Conservation (phyloP, 495 filamentous ascomycete species). For the Penicillium lagena region DNA sequence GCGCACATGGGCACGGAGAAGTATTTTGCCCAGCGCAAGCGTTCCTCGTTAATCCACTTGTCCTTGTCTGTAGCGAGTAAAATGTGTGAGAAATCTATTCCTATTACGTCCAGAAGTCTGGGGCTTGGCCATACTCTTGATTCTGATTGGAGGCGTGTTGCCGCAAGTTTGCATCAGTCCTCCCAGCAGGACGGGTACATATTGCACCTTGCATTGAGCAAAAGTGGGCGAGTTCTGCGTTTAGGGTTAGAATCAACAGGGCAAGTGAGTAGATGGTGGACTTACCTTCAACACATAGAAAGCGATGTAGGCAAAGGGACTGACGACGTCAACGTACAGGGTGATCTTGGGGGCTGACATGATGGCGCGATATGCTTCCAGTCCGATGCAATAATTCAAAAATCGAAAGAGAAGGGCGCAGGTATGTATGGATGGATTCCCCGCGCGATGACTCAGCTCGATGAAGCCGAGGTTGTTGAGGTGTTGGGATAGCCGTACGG, state of each 20-base stretch:
- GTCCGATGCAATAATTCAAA: not conserved
- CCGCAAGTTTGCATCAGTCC: slow-evolving; percentile 61
- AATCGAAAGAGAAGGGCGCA: not conserved
- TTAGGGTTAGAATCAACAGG: not conserved
- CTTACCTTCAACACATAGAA: slow-evolving; percentile 57
- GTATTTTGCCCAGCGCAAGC: slow-evolving; percentile 50
- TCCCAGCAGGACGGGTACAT: slow-evolving; percentile 63
- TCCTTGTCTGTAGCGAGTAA: slow-evolving; percentile 51
- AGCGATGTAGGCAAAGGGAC: slow-evolving; percentile 64
- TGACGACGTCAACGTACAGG: slow-evolving; percentile 63
- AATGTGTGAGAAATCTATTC: not conserved
- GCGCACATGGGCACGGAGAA: slow-evolving; percentile 55
- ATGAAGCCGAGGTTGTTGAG: not conserved
- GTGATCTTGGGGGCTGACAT: slow-evolving; percentile 55
- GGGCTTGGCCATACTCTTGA: slow-evolving; percentile 52
- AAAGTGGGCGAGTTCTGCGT: slow-evolving; percentile 57
- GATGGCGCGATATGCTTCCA: not conserved
- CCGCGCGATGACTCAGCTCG: not conserved
- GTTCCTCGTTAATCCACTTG: slow-evolving; percentile 54
- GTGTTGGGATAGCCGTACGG: not conserved
- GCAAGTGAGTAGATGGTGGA: not conserved
- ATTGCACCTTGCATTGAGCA: slow-evolving; percentile 50
- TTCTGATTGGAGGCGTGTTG: slow-evolving; percentile 56
- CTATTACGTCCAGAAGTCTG: not conserved
- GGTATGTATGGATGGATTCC: not conserved